Base-by-base conservation (phyloP, 2,329 filamentous ascomycete genomes). In the Aureobasidium uvarum region DNA sequence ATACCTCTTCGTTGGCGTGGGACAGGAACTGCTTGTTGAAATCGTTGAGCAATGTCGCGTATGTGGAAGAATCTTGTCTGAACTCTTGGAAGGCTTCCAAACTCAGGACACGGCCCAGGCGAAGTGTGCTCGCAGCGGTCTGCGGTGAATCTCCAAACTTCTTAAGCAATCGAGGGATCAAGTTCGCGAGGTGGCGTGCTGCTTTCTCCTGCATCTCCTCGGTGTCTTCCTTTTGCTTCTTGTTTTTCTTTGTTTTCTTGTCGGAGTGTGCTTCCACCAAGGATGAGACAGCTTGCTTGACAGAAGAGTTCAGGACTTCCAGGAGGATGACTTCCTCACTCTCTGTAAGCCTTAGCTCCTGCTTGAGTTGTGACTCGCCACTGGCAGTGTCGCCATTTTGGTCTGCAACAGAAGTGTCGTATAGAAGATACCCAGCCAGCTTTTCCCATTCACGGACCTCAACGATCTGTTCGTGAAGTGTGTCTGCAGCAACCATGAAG, bases 21-120 rank as follows among this genome's bases (percentile, higher is more conserved):
- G 92, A 87, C 71, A 90, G 87, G 78, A 99, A 98, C 72, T 99
- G 95, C 66, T 91, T 92, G 75, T 91, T 92, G 71, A 98, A 92
- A 72, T 97, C 93, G 70, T 96, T 92, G 1, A 99, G 81, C 36
- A 98, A 80, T 25, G 89, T 86, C 7, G 88, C 86, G 73, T 96
- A 96, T 1, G 87, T 89, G 1, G 89, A 88, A 0, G 91, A 86
- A 69, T 96, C 92, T 74, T 96, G 92, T 60, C 93, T 89, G 43
- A 98, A 81, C 72, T 96, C 91, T 73, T 93, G 89, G 73, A 98
- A 96, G 25, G 93, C 85, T 46, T 94, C 90, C 1, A 97, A 83
- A 70, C 96, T 91, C 25, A 99, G 86, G 45, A 91, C 86, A 73
- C 94, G 91, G 74, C 96, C 91, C 50, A 99, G 81, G 38, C 92